phyloP scores from a whole-genome alignment of 1,139 yeast species.

The Debaryomyces sp. region DNA sequence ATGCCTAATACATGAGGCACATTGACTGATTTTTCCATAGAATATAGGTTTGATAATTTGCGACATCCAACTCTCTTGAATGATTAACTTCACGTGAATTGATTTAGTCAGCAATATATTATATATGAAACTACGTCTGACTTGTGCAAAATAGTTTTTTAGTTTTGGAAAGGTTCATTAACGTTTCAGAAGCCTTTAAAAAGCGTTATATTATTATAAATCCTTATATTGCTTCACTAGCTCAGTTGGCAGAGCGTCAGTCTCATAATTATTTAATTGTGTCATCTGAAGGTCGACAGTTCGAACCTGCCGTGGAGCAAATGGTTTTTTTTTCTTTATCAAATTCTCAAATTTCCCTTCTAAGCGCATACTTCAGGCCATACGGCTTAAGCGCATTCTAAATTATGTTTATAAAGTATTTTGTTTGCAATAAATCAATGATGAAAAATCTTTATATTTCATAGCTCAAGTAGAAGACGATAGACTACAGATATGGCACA shows the following conservation, averaged over 20 bases:
- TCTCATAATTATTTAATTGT: conserved; percentile 32
- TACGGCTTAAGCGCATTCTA: neutral
- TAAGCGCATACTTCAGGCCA: neutral
- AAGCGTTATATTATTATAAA: neutral
- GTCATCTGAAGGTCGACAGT: conserved; percentile 57
- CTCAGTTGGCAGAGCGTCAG: conserved; percentile 56
- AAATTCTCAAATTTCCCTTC: neutral
- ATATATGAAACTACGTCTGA: too few species aligned
- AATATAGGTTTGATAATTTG: too few species aligned
- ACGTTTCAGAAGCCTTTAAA: neutral
- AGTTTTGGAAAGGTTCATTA: too few species aligned
- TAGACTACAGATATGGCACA: conserved; percentile 21
- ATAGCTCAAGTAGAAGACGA: neutral
- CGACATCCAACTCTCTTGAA: too few species aligned
- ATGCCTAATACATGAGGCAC: too few species aligned
- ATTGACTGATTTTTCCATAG: too few species aligned
- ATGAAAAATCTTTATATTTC: neutral
- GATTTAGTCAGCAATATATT: too few species aligned
- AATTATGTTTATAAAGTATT: neutral
- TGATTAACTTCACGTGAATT: too few species aligned
- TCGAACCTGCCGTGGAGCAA: conserved; percentile 59
- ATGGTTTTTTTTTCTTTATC: neutral
- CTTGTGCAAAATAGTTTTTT: too few species aligned
- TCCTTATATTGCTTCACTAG: conserved; percentile 39
- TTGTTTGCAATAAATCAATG: neutral